A percentile compares a stretch with the other conserved stretches of the same genome.
phyloP scores from a whole-genome alignment of 805 yeast genomes.

The Barnettozyma pratensis region DNA sequence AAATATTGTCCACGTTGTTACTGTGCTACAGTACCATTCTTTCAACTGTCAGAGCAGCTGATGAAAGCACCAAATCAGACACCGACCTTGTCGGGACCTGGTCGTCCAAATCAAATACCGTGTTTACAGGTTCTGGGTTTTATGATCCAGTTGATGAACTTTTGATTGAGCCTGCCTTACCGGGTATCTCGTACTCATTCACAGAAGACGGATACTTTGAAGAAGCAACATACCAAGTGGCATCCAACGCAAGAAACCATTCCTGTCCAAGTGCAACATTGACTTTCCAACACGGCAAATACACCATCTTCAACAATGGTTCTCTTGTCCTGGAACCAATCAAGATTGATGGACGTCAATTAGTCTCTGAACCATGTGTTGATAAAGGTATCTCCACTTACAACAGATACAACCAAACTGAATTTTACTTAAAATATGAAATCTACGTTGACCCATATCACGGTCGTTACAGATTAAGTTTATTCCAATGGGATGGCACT shows the following conservation, averaged over 20 bases:
- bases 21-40: not conserved
- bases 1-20: not conserved
- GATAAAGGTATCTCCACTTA: conserved; percentile 56
- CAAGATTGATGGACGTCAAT: conserved; percentile 87
- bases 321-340: conserved; percentile 67
- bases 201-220: conserved; percentile 90
- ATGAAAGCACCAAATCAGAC: conserved; percentile 7
- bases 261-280: conserved; percentile 79
- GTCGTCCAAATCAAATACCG: conserved; percentile 90
- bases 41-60: conserved; percentile 2
- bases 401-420: conserved; percentile 65
- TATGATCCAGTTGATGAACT: conserved; percentile 95
- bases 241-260: conserved; percentile 67
- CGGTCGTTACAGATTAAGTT: conserved; percentile 72
- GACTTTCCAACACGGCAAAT: conserved; percentile 87
- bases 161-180: conserved; percentile 89
- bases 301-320: conserved; percentile 58
- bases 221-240: conserved; percentile 79
- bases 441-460: conserved; percentile 71
- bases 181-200: conserved; percentile 91
- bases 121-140: conserved; percentile 94
- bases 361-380: conserved; percentile 83
- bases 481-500: conserved; percentile 75
- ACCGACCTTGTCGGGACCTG: conserved; percentile 69
- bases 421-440: conserved; percentile 49